Evolutionary conservation across 331 rosid genomes (phyloP).

Genomic region (Saraca asoca): DNA sequence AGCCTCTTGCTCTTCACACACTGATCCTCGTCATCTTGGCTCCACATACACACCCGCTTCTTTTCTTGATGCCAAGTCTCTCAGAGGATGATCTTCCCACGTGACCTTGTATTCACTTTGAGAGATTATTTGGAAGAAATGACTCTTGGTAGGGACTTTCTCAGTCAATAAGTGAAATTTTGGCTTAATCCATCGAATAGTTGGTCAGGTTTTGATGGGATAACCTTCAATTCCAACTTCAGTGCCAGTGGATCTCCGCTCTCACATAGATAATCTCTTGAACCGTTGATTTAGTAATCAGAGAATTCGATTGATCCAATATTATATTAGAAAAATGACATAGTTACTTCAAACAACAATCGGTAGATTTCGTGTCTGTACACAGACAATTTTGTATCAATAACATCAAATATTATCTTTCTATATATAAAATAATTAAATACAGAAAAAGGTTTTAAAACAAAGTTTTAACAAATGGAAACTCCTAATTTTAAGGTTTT

Average conservation of each 20-base stretch:
- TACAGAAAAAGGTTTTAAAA: too few species aligned
- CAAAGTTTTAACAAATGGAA: too few species aligned
- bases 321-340: background rate
- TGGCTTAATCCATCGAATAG: conserved; percentile 25
- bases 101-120: conserved; percentile 37
- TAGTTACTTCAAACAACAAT: too few species aligned
- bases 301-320: background rate
- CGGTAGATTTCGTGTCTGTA: too few species aligned
- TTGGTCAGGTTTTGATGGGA: background rate
- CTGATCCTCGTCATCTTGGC: conserved; percentile 20
- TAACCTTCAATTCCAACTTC: conserved; percentile 11
- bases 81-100: conserved; percentile 30
- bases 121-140: conserved; percentile 8
- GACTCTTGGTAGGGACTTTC: conserved; percentile 35
- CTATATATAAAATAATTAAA: too few species aligned
- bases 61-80: conserved; percentile 19
- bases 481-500: too few species aligned
- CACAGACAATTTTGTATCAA: too few species aligned
- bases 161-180: conserved; percentile 15
- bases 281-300: conserved; percentile 6
- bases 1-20: conserved; percentile 32
- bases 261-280: background rate
- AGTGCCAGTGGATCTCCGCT: background rate
- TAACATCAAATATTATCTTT: too few species aligned
- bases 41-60: background rate